Conservation (phyloP, 148 eudicot species). For the Rhododendron kiyosumense region DNA sequence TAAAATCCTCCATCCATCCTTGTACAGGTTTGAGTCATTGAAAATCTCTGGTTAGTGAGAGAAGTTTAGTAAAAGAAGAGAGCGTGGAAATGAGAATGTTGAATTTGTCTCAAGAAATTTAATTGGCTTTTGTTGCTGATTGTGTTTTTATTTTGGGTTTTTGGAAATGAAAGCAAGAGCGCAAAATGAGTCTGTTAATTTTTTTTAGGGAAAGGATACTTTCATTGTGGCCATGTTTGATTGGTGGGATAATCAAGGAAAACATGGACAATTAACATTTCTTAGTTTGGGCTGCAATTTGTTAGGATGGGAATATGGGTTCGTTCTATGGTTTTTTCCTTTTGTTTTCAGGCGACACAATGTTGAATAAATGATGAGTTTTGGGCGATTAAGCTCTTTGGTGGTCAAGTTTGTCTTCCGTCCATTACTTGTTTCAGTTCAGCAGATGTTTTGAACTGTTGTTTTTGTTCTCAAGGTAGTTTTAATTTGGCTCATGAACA, state of each 20-base stretch:
- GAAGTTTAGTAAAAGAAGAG: too few species aligned
- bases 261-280: not conserved
- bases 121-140: not conserved
- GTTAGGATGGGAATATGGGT: not conserved
- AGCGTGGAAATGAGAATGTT: too few species aligned
- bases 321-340: not conserved
- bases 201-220: not conserved
- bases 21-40: too few species aligned
- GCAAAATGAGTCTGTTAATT: not conserved
- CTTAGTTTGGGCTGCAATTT: not conserved
- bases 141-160: not conserved
- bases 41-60: too few species aligned
- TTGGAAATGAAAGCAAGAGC: not conserved
- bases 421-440: not conserved
- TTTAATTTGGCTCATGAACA: not conserved
- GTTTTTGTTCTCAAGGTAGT: not conserved
- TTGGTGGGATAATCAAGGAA: not conserved
- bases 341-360: not conserved
- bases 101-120: too few species aligned
- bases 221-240: not conserved
- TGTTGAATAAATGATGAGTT: not conserved
- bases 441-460: not conserved
- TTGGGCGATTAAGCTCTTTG: not conserved
- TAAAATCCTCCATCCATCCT: too few species aligned
- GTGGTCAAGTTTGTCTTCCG: not conserved